Evolutionary conservation across 495 filamentous ascomycete species (phyloP), one percentile per base, ranked within the genome.

Genomic region (Penicillium waksmanii): DNA sequence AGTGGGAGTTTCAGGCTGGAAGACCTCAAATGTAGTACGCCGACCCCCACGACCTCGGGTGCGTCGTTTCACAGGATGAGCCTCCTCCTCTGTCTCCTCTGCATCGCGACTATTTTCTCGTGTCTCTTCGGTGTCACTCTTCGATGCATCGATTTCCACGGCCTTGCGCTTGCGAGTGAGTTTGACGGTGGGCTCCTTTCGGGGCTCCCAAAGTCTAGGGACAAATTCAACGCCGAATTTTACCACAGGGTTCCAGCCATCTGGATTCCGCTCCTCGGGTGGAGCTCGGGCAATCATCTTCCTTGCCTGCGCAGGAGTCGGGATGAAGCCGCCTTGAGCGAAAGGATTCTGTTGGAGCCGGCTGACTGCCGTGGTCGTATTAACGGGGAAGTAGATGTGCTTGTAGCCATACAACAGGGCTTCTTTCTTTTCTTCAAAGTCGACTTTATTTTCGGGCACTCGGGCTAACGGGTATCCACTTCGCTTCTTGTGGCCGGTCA

Each of bases 161-260:
- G 77, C 75, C 62, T 76, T 79, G 59, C 78, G 78, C 58, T 79
- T 80, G 56, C 77, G 74, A 3, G 72, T 79, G 18, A 69, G 48
- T 68, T 87, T 62, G 76, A 84, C 61, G 77, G 84, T 64, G 67
- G 83, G 63, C 72, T 88, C 68, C 60, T 66, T 58, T 56, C 80
- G 71, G 64, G 84, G 71, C 78, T 89, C 73, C 51, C 73, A 75
- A 43, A 73, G 64, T 31, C 69, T 71, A 31, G 76, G 73, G 15
- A 72, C 62, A 43, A 72, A 63, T 33, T 79, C 76, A 7, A 74
- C 55, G 5, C 70, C 73, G 35, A 75, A 62, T 15, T 63, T 76
- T 8, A 60, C 61, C 46, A 79, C 54, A 3, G 66, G 62, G 6
- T 62, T 58, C 72, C 75, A 80, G 12, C 70, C 68, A 65, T 80